These are phyloP conservation scores for Aspergillus sp. DNA, from an alignment of 2,329 filamentous ascomycete species.

Conservation along the genomic window DNA sequence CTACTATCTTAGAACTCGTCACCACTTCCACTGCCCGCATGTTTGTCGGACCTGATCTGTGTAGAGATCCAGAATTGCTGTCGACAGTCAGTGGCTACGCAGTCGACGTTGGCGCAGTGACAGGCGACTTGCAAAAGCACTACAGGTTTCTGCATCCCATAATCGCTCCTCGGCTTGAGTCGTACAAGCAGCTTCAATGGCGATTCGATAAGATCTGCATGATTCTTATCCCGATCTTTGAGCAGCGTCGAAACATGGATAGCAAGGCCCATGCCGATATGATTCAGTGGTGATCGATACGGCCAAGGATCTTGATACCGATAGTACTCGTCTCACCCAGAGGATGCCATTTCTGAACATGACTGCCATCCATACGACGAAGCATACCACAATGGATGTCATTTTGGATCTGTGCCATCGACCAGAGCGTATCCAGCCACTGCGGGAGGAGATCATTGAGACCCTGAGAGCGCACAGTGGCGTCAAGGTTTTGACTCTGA, in stretches of 20 bases:
- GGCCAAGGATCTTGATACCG: slow-evolving; percentile 7
- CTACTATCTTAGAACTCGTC: not conserved
- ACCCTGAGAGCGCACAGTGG: not conserved
- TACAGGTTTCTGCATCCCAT: not conserved
- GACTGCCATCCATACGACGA: not conserved
- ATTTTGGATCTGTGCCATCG: not conserved
- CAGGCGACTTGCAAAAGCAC: not conserved
- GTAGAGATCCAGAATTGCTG: not conserved
- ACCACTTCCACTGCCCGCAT: not conserved
- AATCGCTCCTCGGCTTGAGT: not conserved
- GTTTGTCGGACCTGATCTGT: not conserved
- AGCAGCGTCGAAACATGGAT: not conserved
- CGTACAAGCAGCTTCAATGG: not conserved
- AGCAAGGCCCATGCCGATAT: not conserved
- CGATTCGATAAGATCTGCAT: slow-evolving; percentile 1
- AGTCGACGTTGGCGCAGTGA: not conserved
- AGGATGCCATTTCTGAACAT: slow-evolving; percentile 8
- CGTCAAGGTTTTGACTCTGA: not conserved
- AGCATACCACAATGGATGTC: not conserved
- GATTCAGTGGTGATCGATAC: slow-evolving; percentile 13
- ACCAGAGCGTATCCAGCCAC: not conserved
- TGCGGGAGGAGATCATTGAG: not conserved
- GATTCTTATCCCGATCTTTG: not conserved
- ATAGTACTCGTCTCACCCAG: slow-evolving; percentile 12
- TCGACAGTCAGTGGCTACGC: not conserved